Evolutionary conservation across 352 stramenopile genomes (phyloP).

Genomic region (Pythium brassicae): DNA sequence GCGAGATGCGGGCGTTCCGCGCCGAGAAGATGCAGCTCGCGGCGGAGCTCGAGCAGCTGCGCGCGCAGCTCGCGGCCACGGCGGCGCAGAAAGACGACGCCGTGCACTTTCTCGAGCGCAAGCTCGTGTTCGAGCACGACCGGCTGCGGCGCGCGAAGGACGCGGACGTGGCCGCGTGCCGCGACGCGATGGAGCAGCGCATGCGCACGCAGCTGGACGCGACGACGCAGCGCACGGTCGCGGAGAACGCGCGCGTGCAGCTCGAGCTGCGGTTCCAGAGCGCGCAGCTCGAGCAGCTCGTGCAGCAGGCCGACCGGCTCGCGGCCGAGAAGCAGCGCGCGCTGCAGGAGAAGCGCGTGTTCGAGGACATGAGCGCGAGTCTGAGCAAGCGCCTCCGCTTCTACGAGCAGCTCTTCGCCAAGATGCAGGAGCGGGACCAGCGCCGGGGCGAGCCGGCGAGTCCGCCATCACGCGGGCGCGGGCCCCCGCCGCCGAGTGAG

Average conservation of each 20-base stretch:
- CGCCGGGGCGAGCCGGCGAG: slow-evolving; percentile 9
- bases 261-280: slow-evolving; percentile 61
- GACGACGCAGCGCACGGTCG: slow-evolving; percentile 57
- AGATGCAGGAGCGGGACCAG: slow-evolving; percentile 54
- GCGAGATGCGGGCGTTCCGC: slow-evolving; percentile 31
- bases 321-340: slow-evolving; percentile 27
- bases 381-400: slow-evolving; percentile 64
- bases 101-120: slow-evolving; percentile 43
- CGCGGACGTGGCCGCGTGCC: slow-evolving; percentile 29
- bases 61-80: slow-evolving; percentile 19
- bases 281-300: slow-evolving; percentile 43
- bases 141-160: slow-evolving; percentile 48
- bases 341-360: slow-evolving; percentile 46
- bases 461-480: too few relatives aligned
- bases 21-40: slow-evolving; percentile 32
- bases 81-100: slow-evolving; percentile 39
- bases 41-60: slow-evolving; percentile 23
- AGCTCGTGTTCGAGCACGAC: slow-evolving; percentile 60
- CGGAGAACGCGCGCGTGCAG: slow-evolving; percentile 61
- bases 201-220: slow-evolving; percentile 53
- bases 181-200: slow-evolving; percentile 42
- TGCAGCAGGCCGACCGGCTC: slow-evolving; percentile 44
- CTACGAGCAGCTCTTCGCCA: slow-evolving; percentile 61
- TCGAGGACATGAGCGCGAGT: slow-evolving; percentile 56
- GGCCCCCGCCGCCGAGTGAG: too few relatives aligned